Percentiles rank a stretch among this genome's conserved stretches.
These are phyloP conservation scores for Hortiboletus flavorubellus DNA, from an alignment of 768 basidiomycete species.

Conservation along the genomic window DNA sequence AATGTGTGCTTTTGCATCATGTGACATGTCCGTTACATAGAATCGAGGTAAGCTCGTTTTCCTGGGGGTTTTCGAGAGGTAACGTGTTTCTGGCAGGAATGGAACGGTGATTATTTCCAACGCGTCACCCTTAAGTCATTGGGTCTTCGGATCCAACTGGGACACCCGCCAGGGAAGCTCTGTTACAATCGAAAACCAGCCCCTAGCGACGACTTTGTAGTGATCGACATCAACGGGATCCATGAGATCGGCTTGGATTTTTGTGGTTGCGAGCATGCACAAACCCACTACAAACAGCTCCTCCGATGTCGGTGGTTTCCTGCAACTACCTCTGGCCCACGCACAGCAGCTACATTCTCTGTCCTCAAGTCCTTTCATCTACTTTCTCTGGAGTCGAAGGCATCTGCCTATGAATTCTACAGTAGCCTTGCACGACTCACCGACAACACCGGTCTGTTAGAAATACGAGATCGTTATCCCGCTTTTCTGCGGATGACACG, in stretches of 20 bases:
- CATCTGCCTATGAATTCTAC: neutral
- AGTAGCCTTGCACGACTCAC: neutral
- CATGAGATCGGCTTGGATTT: neutral
- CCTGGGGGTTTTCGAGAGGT: no score
- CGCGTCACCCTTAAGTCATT: neutral
- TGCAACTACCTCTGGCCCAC: neutral
- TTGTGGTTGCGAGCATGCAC: neutral
- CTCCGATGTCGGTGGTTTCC: neutral
- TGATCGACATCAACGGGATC: neutral
- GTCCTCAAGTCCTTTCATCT: constrained; percentile 1
- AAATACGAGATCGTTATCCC: neutral
- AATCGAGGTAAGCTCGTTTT: no score
- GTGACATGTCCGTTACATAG: no score
- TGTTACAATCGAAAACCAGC: neutral
- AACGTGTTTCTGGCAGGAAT: neutral
- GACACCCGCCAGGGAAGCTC: neutral
- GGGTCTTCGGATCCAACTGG: constrained; percentile 1
- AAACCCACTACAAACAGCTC: neutral
- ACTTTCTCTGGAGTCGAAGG: neutral
- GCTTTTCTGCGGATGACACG: neutral
- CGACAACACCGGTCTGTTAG: neutral
- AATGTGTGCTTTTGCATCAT: no score
- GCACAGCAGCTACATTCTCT: neutral
- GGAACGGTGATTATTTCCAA: neutral
- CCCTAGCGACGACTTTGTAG: neutral